Base-by-base conservation (phyloP, 441 rosid species). In the Jatropha multifida region DNA sequence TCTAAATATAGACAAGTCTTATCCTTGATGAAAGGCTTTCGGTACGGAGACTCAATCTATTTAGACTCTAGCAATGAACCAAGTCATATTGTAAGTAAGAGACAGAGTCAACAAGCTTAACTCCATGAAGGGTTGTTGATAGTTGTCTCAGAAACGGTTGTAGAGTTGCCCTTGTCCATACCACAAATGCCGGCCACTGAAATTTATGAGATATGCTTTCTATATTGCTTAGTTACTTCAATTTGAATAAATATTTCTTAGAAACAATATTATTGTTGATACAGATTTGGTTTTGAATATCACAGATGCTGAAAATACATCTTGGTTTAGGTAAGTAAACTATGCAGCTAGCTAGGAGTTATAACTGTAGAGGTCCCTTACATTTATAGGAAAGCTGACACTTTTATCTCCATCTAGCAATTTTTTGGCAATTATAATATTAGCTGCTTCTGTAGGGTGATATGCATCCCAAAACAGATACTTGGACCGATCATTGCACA, bases 381-480 rank as follows among this genome's bases (percentile, higher is more conserved):
- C 23, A 59, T 59, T 59, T 0, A 26, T 59, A 59, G 63, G 63
- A 59, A 59, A 59, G 37, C 63, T 20, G 63, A 59, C 23, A 8
- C 14, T 9, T 59, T 59, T 23, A 23, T 59, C 63, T 0, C 60
- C 60, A n/a, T 56, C 60, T 0, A 56, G 60, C 37, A 59, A 59
- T 27, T 59, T 20, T 26, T 59, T 59, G 63, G 63, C 63, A 23
- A 59, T 59, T 3, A 59, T 59, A 11, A 59, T 20, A 59, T 59
- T 59, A 59, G 63, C 63, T 6, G 63, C 63, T 59, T 59, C 63
- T 59, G 63, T 72, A 14, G 90, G 89, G 23, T 86, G 94, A 78
- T 83, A 85, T 0, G 91, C 87, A 58, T 90, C 96, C 93, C 75
- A 88, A 68, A 85, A 82, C 74, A 85, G 87, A 65, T 76, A 85